Evolutionary conservation across 768 basidiomycete species (phyloP), one percentile per base, ranked within the genome.

Genomic region (Tricholoma matsutake): DNA sequence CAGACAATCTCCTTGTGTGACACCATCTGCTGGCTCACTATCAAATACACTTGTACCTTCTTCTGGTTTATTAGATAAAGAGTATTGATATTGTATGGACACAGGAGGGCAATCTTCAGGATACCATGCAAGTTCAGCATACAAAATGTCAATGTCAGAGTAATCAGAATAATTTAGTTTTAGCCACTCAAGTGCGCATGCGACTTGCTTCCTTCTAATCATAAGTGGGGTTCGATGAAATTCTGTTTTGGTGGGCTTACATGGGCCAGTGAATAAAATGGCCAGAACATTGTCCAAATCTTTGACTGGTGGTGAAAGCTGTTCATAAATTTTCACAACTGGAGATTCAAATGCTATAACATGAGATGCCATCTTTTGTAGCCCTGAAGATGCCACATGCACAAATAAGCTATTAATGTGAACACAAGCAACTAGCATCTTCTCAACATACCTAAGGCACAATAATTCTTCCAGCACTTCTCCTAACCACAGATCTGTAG

Each of bases 341-440:
- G 74, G 74, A 10, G 64, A 59, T 41, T 66, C 61, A 61, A 72
- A 75, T 10, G 67, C 63, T 4, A 77, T 64, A 10, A 67, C 70
- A 68, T 77, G 72, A 4, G 69, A 71, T 11, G 28, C 39, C 71
- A 76, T 69, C 39, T 71, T 71, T 0, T 54, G 43, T 14, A 65
- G 43, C 4, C 75, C 74, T 6, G 64, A 66, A 18, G 63, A 52
- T 0, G 53, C 45, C 3, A 77, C 70, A 10, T 67, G 37, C 1
- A 73, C 68, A 25, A 76, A 63, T 57, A 70, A 76, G 1, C 59
- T 29, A 43, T 72, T 76, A 34, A 68, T 68, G 0, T 71, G 29
- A 61, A 69, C 64, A 2, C 65, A 47, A 18, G 71, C 62, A 4
- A 74, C 66, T 41, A 74, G 29, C 13, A 70, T n/a, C n/a, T n/a